These are phyloP conservation scores for Aspergillus bertholletiae DNA, from an alignment of 495 filamentous ascomycete genomes.

Conservation along the genomic window DNA sequence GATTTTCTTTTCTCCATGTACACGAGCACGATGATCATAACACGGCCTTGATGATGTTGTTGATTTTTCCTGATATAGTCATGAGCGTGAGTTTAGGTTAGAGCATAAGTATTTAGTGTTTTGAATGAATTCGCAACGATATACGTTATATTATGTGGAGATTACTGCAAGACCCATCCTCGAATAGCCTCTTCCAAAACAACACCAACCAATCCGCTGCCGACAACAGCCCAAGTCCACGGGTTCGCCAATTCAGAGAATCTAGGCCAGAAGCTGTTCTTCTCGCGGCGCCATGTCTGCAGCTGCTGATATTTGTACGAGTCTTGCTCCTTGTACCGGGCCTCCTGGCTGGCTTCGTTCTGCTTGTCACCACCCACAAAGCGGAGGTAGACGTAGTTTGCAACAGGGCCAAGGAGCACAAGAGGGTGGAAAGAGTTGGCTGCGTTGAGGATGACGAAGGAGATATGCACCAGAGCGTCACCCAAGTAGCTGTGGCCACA, in stretches of 20 bases:
- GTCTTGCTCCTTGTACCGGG: slow-evolving; percentile 43
- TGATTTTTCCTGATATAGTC: not conserved
- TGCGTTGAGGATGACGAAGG: slow-evolving; percentile 38
- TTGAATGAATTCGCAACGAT: not conserved
- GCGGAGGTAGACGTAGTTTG: slow-evolving; percentile 57
- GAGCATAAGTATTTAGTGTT: not conserved
- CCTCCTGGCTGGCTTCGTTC: slow-evolving; percentile 48
- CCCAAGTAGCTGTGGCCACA: slow-evolving; percentile 48
- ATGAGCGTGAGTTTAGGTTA: not conserved
- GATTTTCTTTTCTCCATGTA: not conserved
- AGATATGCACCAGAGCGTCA: slow-evolving; percentile 49
- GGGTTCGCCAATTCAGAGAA: slow-evolving; percentile 43
- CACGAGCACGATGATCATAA: not conserved
- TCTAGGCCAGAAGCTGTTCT: slow-evolving; percentile 58
- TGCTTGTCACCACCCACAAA: slow-evolving; percentile 51
- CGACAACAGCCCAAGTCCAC: slow-evolving; percentile 51
- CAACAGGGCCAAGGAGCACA: slow-evolving; percentile 49
- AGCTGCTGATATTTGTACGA: slow-evolving; percentile 49
- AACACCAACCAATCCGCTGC: slow-evolving; percentile 36
- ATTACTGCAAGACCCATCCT: slow-evolving; percentile 4
- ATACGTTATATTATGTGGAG: not conserved
- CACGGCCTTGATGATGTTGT: not conserved
- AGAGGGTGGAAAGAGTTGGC: slow-evolving; percentile 50
- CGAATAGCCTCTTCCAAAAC: slow-evolving; percentile 22
- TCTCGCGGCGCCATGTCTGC: slow-evolving; percentile 42